Base-by-base conservation (phyloP, 495 filamentous ascomycete species). In the Tuber borchii region DNA sequence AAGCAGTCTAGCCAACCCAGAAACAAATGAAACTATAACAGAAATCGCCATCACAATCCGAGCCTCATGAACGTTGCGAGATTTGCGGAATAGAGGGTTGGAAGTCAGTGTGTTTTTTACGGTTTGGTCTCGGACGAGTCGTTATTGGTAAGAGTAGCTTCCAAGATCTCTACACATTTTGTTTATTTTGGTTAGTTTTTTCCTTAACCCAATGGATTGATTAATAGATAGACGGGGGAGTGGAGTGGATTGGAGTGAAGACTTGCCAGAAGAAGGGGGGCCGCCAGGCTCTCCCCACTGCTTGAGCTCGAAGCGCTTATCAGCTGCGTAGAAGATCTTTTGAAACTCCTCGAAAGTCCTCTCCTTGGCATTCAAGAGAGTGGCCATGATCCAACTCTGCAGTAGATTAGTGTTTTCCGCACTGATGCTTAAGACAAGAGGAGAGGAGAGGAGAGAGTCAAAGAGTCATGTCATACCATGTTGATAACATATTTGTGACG, bases 321-420 rank as follows among this genome's bases (percentile, higher is more conserved):
- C 85, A 12, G 82, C 85, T 65, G 82, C 34, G 65, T 78, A 75
- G 14, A 85, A 73, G 4, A 86, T 71, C 8, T 61, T 45, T 61
- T 69, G 76, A 74, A 82, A 85, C 39, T 85, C 84, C 10, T 70
- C 70, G 40, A 77, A 72, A 0, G 82, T 83, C 39, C 85, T 72
- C 73, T 85, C 84, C 73, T 82, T 85, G 7, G 82, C 83, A 14
- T 80, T 79, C 39, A 84, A 72, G 31, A 74, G 48, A 2, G 79
- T 70, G 39, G 83, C 71, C 80, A 81, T 81, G 42, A 43, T 77
- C 51, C 75, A 77, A n/a, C 71, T 77, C 77, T 79, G 2, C 20
- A n/a, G 42, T 34, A 51, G 22, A n/a, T 51, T n/a, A 51, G 48
- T 51, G 22, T 51, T n/a, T n/a, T 7, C 20, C 8, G 7, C 48